Evolutionary conservation across 1,284 basidiomycete species (phyloP).

Genomic region (Rhodofomes roseus): DNA sequence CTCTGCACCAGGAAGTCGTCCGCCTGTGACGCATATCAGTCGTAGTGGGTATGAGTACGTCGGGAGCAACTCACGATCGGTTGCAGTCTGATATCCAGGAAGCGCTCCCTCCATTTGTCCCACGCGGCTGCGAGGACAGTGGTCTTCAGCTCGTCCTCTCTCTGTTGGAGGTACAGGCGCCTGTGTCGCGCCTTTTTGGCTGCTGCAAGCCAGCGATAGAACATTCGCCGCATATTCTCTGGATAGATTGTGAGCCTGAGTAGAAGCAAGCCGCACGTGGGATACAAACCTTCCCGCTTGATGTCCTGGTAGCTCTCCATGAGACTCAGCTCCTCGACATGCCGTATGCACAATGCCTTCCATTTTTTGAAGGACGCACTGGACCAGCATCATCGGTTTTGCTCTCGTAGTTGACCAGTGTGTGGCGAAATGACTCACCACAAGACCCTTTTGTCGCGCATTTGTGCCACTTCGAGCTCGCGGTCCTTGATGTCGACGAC

Average conservation of each 20-base stretch:
- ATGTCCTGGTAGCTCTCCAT: slow-evolving; percentile 78
- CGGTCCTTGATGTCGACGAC: slow-evolving; percentile 70
- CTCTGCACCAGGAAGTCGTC: slow-evolving; percentile 52
- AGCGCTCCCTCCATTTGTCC: slow-evolving; percentile 75
- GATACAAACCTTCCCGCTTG: slow-evolving; percentile 61
- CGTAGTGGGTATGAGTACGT: neutral
- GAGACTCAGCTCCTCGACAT: slow-evolving; percentile 67
- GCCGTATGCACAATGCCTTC: slow-evolving; percentile 56
- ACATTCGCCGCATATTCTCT: slow-evolving; percentile 67
- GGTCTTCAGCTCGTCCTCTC: slow-evolving; percentile 58
- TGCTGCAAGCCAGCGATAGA: slow-evolving; percentile 64
- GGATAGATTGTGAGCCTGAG: slow-evolving; percentile 5
- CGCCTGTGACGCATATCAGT: slow-evolving; percentile 42
- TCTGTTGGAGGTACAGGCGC: slow-evolving; percentile 51
- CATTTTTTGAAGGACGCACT: slow-evolving; percentile 65
- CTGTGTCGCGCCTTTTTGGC: slow-evolving; percentile 56
- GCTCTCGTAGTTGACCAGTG: neutral
- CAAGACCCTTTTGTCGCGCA: slow-evolving; percentile 40
- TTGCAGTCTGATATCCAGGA: slow-evolving; percentile 55
- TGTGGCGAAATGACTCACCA: slow-evolving; percentile 36
- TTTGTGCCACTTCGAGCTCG: slow-evolving; percentile 59
- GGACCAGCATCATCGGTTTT: neutral
- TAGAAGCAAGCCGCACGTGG: neutral
- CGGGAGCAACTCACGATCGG: slow-evolving; percentile 48
- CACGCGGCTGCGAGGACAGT: slow-evolving; percentile 50